These are phyloP conservation scores for Termitomyces titanicus DNA, from an alignment of 768 basidiomycete species.

Conservation along the genomic window DNA sequence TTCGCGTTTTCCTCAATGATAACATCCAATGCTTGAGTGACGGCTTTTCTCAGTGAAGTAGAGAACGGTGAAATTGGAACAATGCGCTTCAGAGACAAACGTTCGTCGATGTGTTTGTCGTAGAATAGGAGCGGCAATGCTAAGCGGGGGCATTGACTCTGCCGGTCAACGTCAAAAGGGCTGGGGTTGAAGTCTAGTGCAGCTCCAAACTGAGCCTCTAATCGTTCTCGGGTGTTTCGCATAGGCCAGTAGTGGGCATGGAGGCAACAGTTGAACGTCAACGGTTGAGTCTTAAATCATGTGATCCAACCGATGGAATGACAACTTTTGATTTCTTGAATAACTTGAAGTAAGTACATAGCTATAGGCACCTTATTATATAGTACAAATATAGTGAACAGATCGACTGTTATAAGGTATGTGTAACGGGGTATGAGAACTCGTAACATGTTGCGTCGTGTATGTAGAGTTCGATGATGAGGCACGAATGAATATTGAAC, in stretches of 20 bases:
- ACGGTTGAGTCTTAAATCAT: too few relatives aligned
- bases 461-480: too few relatives aligned
- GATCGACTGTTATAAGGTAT: too few relatives aligned
- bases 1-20: background rate
- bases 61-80: background rate
- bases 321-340: too few relatives aligned
- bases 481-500: too few relatives aligned
- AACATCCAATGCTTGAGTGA: background rate
- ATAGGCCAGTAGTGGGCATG: background rate
- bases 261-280: too few relatives aligned
- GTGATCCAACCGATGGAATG: too few relatives aligned
- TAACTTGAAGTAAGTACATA: too few relatives aligned
- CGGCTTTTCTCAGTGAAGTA: background rate
- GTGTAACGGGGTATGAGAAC: too few relatives aligned
- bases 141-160: background rate
- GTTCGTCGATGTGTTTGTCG: constrained; percentile 6
- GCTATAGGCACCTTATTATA: too few relatives aligned
- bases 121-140: background rate
- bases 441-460: too few relatives aligned
- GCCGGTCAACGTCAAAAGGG: background rate
- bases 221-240: background rate
- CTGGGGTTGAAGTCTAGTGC: background rate
- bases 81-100: background rate
- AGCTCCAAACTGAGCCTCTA: background rate
- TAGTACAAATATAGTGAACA: too few relatives aligned